Base-by-base conservation (phyloP, 176 grass and related monocot species). In the Luzula sylvatica region DNA sequence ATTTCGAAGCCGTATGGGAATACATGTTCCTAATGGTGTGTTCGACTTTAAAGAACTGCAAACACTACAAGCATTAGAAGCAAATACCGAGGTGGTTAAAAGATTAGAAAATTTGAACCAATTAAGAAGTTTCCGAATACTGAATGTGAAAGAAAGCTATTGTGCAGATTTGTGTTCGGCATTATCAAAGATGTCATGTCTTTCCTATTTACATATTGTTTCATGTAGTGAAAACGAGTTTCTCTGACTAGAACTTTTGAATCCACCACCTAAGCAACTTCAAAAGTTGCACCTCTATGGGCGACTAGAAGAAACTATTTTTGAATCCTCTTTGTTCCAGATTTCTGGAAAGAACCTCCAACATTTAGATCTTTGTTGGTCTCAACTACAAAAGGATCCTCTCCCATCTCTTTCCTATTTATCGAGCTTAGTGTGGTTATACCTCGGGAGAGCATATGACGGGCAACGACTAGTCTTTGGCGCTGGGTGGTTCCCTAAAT, bases 101-200 rank as follows among this genome's bases (percentile, higher is more conserved):
- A 22, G 57, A 17, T 23, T 72, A 0, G 24, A 25, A 11, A 29
- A 72, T 23, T 27, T 72, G 46, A 67, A 15, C 8, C 75, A 72
- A 14, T 2, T 78, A 22, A 78, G 75, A 78, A 78, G 29, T 43
- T 17, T 61, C 0, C 14, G 39, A 49, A 72, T 79, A 25, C 15
- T 23, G 22, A 52, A 65, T 50, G 68, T 79, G 8, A 54, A 51
- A 22, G 52, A 48, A 43, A 27, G 15, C 3, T 54, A 72, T 5
- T 66, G 11, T n/a, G 2, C 4, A 46, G 5, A 26, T 15, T 50
- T 78, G 2, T 66, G 43, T 0, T 4, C 13, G 13, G 44, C 75
- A 22, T 53, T 77, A 25, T 23, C 27, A 9, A 20, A 71, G 40
- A 77, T 77, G 74, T 1, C 7, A 4, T 46, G 19, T 3, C 20